These are phyloP conservation scores for Hsuehochloa calcarea DNA, from an alignment of 176 grass and related monocot species.

Conservation along the genomic window DNA sequence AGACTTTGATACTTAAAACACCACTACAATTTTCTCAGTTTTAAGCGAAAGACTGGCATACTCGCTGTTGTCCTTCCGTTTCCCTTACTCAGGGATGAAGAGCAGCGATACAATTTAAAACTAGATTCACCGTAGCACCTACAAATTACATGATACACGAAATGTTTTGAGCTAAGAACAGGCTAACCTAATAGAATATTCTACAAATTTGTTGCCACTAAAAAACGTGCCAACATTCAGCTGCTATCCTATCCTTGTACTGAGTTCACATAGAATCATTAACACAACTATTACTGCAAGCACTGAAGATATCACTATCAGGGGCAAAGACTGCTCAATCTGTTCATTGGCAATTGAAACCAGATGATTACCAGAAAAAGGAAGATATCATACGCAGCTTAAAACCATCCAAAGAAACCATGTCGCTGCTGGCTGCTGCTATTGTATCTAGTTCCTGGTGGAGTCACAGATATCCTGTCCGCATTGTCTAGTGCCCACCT, in stretches of 20 bases:
- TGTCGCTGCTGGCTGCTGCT: constrained; percentile 37
- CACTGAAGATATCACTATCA: background rate
- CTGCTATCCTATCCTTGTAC: constrained; percentile 28
- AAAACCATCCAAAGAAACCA: constrained; percentile 61
- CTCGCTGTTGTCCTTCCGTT: background rate
- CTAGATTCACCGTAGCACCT: background rate
- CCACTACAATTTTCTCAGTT: background rate
- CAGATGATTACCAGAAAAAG: constrained; percentile 4
- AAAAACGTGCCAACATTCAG: constrained; percentile 28
- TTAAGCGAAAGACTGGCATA: background rate
- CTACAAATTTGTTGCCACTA: constrained; percentile 24
- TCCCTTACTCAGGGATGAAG: background rate
- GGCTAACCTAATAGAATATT: constrained; percentile 21
- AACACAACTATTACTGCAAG: constrained; percentile 2
- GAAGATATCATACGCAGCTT: constrained; percentile 19
- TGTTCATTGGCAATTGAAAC: background rate
- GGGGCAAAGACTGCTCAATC: background rate
- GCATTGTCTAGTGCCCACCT: constrained; percentile 69
- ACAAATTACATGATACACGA: constrained; percentile 23
- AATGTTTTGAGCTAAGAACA: background rate
- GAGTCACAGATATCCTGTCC: constrained; percentile 62
- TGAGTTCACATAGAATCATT: background rate
- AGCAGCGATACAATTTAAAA: background rate
- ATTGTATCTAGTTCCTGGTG: constrained; percentile 42
- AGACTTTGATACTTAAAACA: background rate